Base-by-base conservation (phyloP, 1,139 yeast species). In the Kurtzmaniella quercitrusa region DNA sequence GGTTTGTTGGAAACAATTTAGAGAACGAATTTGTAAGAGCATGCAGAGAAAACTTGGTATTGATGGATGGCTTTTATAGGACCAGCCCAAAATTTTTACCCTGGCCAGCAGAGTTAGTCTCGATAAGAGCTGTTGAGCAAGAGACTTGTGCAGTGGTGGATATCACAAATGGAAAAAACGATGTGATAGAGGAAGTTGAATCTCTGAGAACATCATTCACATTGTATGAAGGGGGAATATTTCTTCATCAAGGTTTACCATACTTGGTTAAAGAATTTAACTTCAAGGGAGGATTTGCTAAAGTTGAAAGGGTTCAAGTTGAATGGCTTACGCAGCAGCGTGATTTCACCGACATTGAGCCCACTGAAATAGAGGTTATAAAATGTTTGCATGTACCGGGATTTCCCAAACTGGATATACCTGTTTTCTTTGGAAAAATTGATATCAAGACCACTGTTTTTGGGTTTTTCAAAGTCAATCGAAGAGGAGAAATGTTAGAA, bases 271-370 rank as follows among this genome's bases (percentile, higher is more conserved):
- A 85, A 45, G 95, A 90, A 52, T 85, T 93, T 55, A 85, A 90
- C 52, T 71, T 85, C 0, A 87, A 86, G 27, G 84, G 79, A 12
- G 75, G 73, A 45, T 87, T 67, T 62, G 98, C 98, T 0, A 84
- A 83, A 49, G 96, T 91, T 2, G 83, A 81, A 52, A 66, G 96
- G 45, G 96, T 91, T 0, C 82, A 85, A 53, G 98, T 93, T 9
- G 96, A 91, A 51, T 93, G 98, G 97, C 77, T 81, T 1, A 93
- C 99, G 0, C 75, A 77, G 42, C 98, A 93, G 57, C 70, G 98
- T 44, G 98, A 94, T 60, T 93, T 76, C 53, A 88, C 96, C 0
- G 95, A 93, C 60, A 85, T 91, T 11, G 98, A 94, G 59, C 97
- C 99, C 0, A 62, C 73, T 24, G 85, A 83, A 54, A 84, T 85